Conservation (phyloP, 768 basidiomycete genomes). For the Baorangia bicolor region DNA sequence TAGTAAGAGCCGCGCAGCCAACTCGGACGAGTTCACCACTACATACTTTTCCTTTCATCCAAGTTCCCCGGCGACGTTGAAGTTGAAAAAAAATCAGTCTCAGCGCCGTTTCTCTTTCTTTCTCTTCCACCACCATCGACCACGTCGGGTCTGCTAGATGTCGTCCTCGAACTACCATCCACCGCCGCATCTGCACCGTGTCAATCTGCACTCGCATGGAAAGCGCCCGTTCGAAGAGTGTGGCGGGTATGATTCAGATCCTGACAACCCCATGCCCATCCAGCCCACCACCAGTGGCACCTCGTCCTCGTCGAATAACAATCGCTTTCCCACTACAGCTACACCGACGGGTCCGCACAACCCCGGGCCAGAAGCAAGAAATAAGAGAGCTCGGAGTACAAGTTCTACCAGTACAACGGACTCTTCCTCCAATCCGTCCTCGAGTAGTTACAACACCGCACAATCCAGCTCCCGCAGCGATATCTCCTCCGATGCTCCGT, state of each 20-base stretch:
- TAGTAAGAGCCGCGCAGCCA: constrained; percentile 13
- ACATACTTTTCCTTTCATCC: neutral
- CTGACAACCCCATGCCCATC: constrained; percentile 27
- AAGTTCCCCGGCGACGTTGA: neutral
- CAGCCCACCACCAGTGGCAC: constrained; percentile 28
- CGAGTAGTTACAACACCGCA: constrained; percentile 37
- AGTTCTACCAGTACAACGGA: constrained; percentile 43
- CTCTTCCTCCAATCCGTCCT: constrained; percentile 34
- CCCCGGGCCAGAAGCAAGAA: constrained; percentile 51
- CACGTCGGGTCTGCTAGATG: constrained; percentile 13
- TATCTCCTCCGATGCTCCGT: constrained; percentile 21
- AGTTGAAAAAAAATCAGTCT: constrained; percentile 8
- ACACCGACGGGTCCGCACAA: constrained; percentile 26
- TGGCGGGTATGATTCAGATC: constrained; percentile 35
- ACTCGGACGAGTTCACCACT: neutral
- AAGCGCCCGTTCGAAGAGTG: constrained; percentile 35
- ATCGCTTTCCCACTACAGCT: constrained; percentile 10
- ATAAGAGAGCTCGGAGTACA: constrained; percentile 57
- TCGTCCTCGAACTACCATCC: constrained; percentile 27
- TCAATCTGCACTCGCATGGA: constrained; percentile 26
- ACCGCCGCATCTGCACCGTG: constrained; percentile 24
- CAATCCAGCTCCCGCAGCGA: constrained; percentile 36
- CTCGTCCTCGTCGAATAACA: constrained; percentile 17
- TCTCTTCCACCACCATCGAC: constrained; percentile 21
- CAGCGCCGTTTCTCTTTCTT: neutral